Percentiles rank a stretch among this genome's conserved stretches.
These are phyloP conservation scores for Triglochin maritima DNA, from an alignment of 106 monocot species.

Conservation along the genomic window DNA sequence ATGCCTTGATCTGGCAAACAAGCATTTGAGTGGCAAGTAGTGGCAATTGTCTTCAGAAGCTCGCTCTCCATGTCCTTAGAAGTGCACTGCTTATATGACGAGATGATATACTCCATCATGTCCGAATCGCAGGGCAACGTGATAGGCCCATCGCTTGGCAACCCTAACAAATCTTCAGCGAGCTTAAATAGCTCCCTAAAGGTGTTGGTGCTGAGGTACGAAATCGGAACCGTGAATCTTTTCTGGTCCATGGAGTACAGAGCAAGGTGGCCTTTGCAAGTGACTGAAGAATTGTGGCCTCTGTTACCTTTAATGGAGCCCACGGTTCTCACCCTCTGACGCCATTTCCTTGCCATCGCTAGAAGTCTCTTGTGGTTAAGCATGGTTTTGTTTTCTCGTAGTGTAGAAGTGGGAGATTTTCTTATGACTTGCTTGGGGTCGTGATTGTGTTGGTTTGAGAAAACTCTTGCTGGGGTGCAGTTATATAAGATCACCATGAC, in stretches of 20 bases:
- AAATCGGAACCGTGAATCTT: slow-evolving; percentile 10
- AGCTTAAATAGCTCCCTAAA: slow-evolving; percentile 11
- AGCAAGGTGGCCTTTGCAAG: slow-evolving; percentile 7
- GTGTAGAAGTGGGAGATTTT: too few species aligned
- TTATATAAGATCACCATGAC: too few species aligned
- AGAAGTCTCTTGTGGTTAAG: slow-evolving; percentile 12
- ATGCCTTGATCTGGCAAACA: background rate
- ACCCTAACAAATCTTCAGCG: slow-evolving; percentile 14
- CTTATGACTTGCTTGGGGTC: too few species aligned
- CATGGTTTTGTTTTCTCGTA: background rate
- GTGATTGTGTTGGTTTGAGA: too few species aligned
- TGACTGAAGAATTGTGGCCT: background rate
- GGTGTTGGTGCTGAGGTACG: slow-evolving; percentile 8
- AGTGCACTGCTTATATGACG: background rate
- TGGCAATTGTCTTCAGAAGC: background rate
- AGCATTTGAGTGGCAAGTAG: background rate
- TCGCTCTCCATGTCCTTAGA: background rate
- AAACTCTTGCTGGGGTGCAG: too few species aligned
- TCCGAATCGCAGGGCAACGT: slow-evolving; percentile 9
- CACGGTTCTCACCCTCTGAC: background rate
- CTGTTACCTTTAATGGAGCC: background rate
- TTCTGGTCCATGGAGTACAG: slow-evolving; percentile 12
- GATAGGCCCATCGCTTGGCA: slow-evolving; percentile 7
- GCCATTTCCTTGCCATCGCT: slow-evolving; percentile 17
- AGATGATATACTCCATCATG: slow-evolving; percentile 3